phyloP scores from a whole-genome alignment of 345 rosid genomes.

The Hypericum perforatum region DNA sequence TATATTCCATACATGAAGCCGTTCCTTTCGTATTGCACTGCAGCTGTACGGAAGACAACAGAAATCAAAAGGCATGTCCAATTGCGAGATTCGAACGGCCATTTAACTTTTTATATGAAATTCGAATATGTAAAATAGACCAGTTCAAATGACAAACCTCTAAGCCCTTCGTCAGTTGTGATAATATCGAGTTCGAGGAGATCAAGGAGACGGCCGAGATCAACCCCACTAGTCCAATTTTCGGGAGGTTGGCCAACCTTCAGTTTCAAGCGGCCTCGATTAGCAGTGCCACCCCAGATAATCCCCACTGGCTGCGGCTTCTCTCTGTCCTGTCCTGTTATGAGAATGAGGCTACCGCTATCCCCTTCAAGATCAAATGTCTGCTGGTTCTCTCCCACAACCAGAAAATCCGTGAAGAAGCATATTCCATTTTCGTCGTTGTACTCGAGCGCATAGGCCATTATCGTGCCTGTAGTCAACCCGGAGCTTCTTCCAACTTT shows the following conservation, averaged over 20 bases:
- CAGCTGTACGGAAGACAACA: constrained; percentile 31
- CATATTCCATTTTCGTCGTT: constrained; percentile 96
- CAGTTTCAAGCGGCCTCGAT: constrained; percentile 81
- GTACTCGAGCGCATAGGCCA: constrained; percentile 92
- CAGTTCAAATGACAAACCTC: constrained; percentile 33
- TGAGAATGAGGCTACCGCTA: constrained; percentile 92
- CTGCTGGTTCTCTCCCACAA: constrained; percentile 93
- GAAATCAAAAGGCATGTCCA: constrained; percentile 12
- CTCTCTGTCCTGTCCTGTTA: constrained; percentile 49
- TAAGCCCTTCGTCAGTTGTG: constrained; percentile 61
- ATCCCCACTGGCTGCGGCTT: constrained; percentile 85
- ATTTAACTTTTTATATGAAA: too few species aligned
- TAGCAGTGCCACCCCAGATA: constrained; percentile 99
- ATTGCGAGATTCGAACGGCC: too few species aligned
- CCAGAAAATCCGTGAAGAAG: constrained; percentile 95
- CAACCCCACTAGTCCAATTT: constrained; percentile 99
- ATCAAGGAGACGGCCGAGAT: constrained; percentile 88
- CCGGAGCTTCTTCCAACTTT: constrained; percentile 99
- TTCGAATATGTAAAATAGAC: too few species aligned
- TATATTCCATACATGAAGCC: constrained; percentile 56
- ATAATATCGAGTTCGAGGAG: constrained; percentile 92
- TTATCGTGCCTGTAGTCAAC: constrained; percentile 79
- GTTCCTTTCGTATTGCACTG: constrained; percentile 68
- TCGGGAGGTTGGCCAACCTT: constrained; percentile 86
- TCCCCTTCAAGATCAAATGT: constrained; percentile 98